Conservation (phyloP, 2,329 filamentous ascomycete species). For the Gnomoniopsis smithogilvyi region DNA sequence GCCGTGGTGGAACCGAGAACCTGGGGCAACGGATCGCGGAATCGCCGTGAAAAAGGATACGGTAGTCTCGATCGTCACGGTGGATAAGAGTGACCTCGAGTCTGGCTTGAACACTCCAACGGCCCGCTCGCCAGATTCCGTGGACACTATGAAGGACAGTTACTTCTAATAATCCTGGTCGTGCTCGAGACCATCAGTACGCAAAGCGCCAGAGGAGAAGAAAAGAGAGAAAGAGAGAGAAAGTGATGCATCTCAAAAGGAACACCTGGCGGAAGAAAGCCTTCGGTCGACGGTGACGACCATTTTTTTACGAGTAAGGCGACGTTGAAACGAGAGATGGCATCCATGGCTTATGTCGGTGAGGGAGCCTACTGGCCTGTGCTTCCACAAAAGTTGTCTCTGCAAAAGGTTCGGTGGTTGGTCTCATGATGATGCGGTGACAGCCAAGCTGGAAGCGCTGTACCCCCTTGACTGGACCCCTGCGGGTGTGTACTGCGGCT, state of each 20-base stretch:
- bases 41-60: conserved; percentile 28
- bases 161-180: not conserved
- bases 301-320: not conserved
- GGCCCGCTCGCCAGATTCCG: not conserved
- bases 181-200: too few species aligned
- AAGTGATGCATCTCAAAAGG: too few species aligned
- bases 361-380: conserved; percentile 10
- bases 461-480: conserved; percentile 8
- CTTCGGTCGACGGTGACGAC: not conserved
- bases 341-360: conserved; percentile 15
- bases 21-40: not conserved
- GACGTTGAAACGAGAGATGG: not conserved
- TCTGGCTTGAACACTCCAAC: not conserved
- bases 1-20: not conserved
- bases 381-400: conserved; percentile 3
- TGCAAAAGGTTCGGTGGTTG: conserved; percentile 5
- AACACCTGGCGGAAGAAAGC: too few species aligned
- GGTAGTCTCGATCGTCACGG: conserved; percentile 28
- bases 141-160: not conserved
- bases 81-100: conserved; percentile 16
- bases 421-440: conserved; percentile 3
- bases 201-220: too few species aligned
- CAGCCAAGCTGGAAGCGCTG: conserved; percentile 13
- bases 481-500: conserved; percentile 5
- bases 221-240: too few species aligned